These are phyloP conservation scores for Yarrowia sp. DNA, from an alignment of 805 yeast genomes.

Conservation along the genomic window DNA sequence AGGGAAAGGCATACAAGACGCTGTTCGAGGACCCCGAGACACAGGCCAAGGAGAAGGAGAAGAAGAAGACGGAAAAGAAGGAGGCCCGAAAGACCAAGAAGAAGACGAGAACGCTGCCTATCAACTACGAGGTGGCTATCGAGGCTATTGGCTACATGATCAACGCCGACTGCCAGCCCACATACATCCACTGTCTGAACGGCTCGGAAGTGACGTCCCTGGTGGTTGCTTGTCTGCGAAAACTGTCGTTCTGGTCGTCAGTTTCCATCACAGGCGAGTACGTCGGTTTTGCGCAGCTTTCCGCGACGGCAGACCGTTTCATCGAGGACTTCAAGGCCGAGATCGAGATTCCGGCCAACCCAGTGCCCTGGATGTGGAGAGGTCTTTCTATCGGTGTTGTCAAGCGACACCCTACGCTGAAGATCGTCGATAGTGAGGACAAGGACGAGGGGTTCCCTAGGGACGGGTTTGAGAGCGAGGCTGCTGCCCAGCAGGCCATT, in stretches of 20 bases:
- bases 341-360: slow-evolving; percentile 51
- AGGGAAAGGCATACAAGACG: slow-evolving; percentile 24
- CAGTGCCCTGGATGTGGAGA: slow-evolving; percentile 64
- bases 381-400: slow-evolving; percentile 59
- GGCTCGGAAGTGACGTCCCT: slow-evolving; percentile 87
- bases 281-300: slow-evolving; percentile 69
- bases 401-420: slow-evolving; percentile 51
- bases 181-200: slow-evolving; percentile 81
- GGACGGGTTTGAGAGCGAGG: slow-evolving; percentile 1
- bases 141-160: slow-evolving; percentile 59
- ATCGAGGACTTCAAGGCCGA: slow-evolving; percentile 76
- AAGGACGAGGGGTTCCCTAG: background rate
- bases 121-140: slow-evolving; percentile 61
- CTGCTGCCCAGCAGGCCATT: background rate
- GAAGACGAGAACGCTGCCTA: slow-evolving; percentile 79
- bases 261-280: slow-evolving; percentile 87
- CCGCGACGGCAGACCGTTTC: slow-evolving; percentile 77
- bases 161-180: slow-evolving; percentile 60
- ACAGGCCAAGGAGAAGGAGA: slow-evolving; percentile 41
- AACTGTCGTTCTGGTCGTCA: slow-evolving; percentile 81
- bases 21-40: slow-evolving; percentile 9
- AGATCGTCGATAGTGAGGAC: slow-evolving; percentile 28
- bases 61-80: slow-evolving; percentile 39
- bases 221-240: slow-evolving; percentile 81
- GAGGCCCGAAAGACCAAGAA: slow-evolving; percentile 55